Percentiles rank a stretch among this genome's conserved stretches.
Conservation (phyloP, 352 stramenopile genomes). For the Pythium biforme region DNA sequence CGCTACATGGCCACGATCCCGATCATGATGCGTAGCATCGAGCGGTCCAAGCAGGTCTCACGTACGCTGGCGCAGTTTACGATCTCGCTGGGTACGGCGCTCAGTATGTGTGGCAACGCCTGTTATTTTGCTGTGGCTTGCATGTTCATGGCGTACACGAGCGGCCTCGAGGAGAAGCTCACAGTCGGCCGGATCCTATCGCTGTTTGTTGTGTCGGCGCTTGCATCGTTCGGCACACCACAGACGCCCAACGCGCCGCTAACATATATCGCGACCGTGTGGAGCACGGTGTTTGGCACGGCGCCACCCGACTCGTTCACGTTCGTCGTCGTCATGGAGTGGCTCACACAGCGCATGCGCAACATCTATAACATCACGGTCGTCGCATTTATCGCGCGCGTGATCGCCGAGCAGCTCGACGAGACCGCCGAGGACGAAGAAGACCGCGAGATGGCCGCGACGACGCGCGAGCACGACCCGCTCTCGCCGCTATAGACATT, state of each 20-base stretch:
- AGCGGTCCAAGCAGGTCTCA: slow-evolving; percentile 59
- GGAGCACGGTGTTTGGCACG: slow-evolving; percentile 40
- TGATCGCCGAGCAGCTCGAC: slow-evolving; percentile 69
- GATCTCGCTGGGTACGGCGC: slow-evolving; percentile 45
- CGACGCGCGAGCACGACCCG: not conserved
- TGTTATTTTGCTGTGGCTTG: slow-evolving; percentile 51
- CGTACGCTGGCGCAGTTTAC: slow-evolving; percentile 63
- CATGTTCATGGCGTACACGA: slow-evolving; percentile 69
- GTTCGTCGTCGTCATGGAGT: slow-evolving; percentile 49
- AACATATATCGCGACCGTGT: slow-evolving; percentile 60
- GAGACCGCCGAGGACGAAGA: slow-evolving; percentile 73
- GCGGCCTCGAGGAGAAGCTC: slow-evolving; percentile 36
- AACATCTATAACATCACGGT: slow-evolving; percentile 64
- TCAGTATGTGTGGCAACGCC: slow-evolving; percentile 51
- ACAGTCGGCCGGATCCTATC: slow-evolving; percentile 41
- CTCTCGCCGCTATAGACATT: not conserved
- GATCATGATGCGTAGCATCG: slow-evolving; percentile 60
- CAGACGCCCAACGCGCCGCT: slow-evolving; percentile 34
- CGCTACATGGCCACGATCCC: slow-evolving; percentile 53
- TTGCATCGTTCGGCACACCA: slow-evolving; percentile 54
- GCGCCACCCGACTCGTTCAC: slow-evolving; percentile 41
- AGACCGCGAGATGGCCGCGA: slow-evolving; percentile 32
- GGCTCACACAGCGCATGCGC: slow-evolving; percentile 52
- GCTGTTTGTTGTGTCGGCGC: slow-evolving; percentile 41
- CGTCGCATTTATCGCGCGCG: slow-evolving; percentile 59